Conservation (phyloP, 2,329 filamentous ascomycete genomes). For the Colletotrichum sp. region DNA sequence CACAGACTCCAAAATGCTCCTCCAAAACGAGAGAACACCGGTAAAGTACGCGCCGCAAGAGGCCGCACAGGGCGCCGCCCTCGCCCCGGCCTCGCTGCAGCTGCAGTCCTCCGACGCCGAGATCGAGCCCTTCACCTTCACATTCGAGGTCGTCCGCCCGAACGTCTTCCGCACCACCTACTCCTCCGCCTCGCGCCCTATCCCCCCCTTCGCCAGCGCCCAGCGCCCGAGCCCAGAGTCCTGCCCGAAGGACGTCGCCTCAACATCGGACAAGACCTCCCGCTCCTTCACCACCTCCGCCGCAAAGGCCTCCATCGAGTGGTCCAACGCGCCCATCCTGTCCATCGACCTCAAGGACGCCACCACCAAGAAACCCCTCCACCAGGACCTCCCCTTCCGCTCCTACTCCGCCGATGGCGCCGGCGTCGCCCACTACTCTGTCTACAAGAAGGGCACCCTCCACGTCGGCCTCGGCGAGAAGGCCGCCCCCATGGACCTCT, state of each 20-base stretch:
- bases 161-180: conserved; percentile 75
- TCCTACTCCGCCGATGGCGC: conserved; percentile 68
- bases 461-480: conserved; percentile 78
- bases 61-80: neutral
- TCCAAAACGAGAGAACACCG: conserved; percentile 14
- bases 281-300: conserved; percentile 35
- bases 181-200: conserved; percentile 62
- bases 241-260: conserved; percentile 19
- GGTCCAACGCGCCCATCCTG: conserved; percentile 57
- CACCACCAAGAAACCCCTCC: conserved; percentile 55
- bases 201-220: conserved; percentile 70
- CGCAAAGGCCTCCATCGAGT: conserved; percentile 59
- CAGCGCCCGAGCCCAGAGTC: conserved; percentile 36
- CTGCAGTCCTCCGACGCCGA: conserved; percentile 7
- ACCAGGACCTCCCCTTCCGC: conserved; percentile 67
- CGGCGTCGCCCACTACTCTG: conserved; percentile 69
- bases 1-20: neutral
- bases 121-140: conserved; percentile 55
- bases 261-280: conserved; percentile 33
- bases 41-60: conserved; percentile 9
- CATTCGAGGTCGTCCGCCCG: conserved; percentile 65
- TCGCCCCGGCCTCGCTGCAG: neutral
- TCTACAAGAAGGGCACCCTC: conserved; percentile 65
- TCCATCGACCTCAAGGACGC: conserved; percentile 57
- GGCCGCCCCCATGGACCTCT: conserved; percentile 74